phyloP scores from a whole-genome alignment of 495 filamentous ascomycete species.

The Penicillium silybi region DNA sequence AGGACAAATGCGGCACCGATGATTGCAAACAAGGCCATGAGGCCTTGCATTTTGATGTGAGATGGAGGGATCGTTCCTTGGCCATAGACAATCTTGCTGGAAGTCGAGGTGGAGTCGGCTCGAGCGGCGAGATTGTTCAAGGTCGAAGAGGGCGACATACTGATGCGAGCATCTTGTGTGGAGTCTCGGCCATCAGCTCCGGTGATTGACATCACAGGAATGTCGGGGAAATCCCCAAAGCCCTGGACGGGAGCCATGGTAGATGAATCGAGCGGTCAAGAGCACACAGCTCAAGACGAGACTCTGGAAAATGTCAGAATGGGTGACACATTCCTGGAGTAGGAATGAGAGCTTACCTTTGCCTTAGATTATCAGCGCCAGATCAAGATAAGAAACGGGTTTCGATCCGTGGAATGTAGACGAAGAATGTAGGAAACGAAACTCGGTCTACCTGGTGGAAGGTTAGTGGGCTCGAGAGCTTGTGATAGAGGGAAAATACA shows the following conservation, averaged over 20 bases:
- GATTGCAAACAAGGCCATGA: constrained; percentile 82
- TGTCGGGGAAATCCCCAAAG: constrained; percentile 25
- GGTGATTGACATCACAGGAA: constrained; percentile 13
- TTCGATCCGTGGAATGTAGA: constrained; percentile 7
- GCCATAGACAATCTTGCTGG: constrained; percentile 27
- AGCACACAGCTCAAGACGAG: constrained; percentile 39
- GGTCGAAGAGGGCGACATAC: constrained; percentile 5
- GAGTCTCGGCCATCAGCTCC: constrained; percentile 6
- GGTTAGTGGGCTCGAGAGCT: constrained; percentile 5
- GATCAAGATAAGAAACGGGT: constrained; percentile 2
- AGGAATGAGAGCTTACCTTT: constrained; percentile 10
- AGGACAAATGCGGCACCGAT: constrained; percentile 76
- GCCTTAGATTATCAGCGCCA: constrained; percentile 7
- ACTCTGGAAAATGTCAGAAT: constrained; percentile 17
- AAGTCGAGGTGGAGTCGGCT: constrained; percentile 16
- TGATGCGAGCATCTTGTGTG: background rate
- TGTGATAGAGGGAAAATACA: constrained; percentile 5
- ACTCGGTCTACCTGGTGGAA: background rate
- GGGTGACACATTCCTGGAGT: constrained; percentile 3
- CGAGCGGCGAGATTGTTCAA: constrained; percentile 20
- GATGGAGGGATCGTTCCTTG: constrained; percentile 57
- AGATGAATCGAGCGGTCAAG: constrained; percentile 28
- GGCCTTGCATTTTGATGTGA: constrained; percentile 77
- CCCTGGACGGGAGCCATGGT: constrained; percentile 31
- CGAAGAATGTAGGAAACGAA: background rate